Percentiles rank a stretch among this genome's conserved stretches.
phyloP scores from a whole-genome alignment of 2,329 filamentous ascomycete genomes.

The Grosmannia clavigera region DNA sequence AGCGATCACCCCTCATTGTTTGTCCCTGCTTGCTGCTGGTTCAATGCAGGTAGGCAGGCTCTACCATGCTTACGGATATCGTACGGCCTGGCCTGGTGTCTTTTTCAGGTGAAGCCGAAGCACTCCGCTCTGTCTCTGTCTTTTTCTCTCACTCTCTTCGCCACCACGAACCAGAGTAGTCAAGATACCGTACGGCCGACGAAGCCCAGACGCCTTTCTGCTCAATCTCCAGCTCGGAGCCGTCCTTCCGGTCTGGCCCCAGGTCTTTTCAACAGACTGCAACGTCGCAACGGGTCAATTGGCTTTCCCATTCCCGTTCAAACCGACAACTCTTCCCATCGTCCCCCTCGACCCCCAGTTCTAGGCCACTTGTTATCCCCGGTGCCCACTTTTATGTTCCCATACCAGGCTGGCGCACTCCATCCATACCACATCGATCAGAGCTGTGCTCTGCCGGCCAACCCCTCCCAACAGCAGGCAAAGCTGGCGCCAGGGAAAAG shows the following conservation, averaged over 20 bases:
- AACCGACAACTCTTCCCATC: neutral
- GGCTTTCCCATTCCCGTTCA: neutral
- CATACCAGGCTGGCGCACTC: neutral
- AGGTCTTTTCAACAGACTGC: neutral
- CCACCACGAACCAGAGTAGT: neutral
- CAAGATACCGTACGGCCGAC: neutral
- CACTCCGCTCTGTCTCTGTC: slow-evolving; percentile 1
- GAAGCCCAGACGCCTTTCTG: neutral
- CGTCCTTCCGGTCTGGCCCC: neutral
- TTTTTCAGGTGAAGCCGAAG: slow-evolving; percentile 8
- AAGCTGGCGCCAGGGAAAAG: neutral
- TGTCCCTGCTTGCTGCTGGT: neutral
- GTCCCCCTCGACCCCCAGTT: neutral
- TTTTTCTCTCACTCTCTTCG: neutral
- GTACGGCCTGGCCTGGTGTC: neutral
- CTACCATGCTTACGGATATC: neutral
- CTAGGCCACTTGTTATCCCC: neutral
- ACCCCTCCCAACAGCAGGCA: neutral
- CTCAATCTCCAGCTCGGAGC: neutral
- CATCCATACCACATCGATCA: neutral
- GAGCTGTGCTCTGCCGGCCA: neutral
- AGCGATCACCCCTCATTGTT: neutral
- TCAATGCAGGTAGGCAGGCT: neutral
- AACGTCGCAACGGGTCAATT: neutral
- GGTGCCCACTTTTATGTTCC: neutral